Evolutionary conservation across 257 asterid genomes (phyloP).

Genomic region (Rehmannia glutinosa): DNA sequence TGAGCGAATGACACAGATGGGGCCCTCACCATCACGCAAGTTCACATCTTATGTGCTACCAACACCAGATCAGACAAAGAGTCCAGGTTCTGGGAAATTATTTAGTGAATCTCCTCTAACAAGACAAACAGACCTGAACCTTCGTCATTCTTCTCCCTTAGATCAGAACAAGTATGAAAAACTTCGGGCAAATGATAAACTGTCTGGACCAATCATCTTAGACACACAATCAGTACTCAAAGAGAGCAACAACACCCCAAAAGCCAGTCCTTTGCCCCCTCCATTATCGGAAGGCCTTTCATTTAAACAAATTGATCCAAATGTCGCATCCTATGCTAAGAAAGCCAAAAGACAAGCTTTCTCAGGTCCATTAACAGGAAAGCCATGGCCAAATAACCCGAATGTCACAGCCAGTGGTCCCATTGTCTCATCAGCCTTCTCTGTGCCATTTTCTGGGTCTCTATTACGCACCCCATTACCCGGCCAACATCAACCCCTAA

Average conservation of each 20-base stretch:
- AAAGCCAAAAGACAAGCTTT: constrained; percentile 83
- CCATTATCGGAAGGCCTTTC: constrained; percentile 49
- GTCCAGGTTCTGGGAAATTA: constrained; percentile 42
- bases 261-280: constrained; percentile 43
- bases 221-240: constrained; percentile 58
- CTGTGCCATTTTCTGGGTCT: constrained; percentile 60
- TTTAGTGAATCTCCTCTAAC: constrained; percentile 40
- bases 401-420: constrained; percentile 61
- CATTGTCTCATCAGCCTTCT: constrained; percentile 38
- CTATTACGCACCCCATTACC: constrained; percentile 45
- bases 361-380: constrained; percentile 81
- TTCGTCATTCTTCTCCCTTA: constrained; percentile 74
- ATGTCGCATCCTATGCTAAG: constrained; percentile 52
- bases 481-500: constrained; percentile 50
- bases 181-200: constrained; percentile 30
- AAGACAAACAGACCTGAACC: constrained; percentile 38
- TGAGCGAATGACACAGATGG: constrained; percentile 44
- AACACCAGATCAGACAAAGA: constrained; percentile 73
- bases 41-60: constrained; percentile 78
- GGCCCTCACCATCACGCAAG: constrained; percentile 65
- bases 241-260: constrained; percentile 56
- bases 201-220: constrained; percentile 57
- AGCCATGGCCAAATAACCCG: constrained; percentile 62
- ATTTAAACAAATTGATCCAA: constrained; percentile 43
- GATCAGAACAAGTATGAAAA: constrained; percentile 54